A percentile compares a stretch with the other conserved stretches of the same genome.
Conservation (phyloP, 2,329 filamentous ascomycete species). For the Volutella citrinella region DNA sequence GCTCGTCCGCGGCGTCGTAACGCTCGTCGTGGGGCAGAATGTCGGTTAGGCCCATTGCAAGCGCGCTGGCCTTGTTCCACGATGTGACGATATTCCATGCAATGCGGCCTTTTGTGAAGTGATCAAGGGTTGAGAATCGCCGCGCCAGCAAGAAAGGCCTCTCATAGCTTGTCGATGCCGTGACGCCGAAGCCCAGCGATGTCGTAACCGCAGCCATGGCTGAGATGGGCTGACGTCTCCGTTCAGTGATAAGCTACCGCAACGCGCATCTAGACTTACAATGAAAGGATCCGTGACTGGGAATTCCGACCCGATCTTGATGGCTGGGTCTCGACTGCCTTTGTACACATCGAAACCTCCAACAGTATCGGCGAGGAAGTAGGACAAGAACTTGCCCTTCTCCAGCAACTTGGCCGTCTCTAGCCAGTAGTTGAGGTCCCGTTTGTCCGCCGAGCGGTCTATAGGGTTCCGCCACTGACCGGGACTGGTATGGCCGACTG, state of each 20-base stretch:
- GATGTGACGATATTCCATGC: slow-evolving; percentile 12
- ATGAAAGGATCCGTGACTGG: slow-evolving; percentile 57
- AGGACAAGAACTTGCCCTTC: slow-evolving; percentile 56
- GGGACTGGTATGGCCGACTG: slow-evolving; percentile 11
- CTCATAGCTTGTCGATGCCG: slow-evolving; percentile 49
- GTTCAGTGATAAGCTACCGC: no score
- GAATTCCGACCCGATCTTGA: slow-evolving; percentile 54
- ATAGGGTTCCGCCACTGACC: slow-evolving; percentile 14
- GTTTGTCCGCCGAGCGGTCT: slow-evolving; percentile 6
- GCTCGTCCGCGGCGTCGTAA: slow-evolving; percentile 9
- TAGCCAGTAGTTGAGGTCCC: slow-evolving; percentile 57
- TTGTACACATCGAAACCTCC: slow-evolving; percentile 12
- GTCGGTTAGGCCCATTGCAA: slow-evolving; percentile 6
- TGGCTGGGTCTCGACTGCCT: slow-evolving; percentile 35
- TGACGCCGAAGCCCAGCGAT: slow-evolving; percentile 62
- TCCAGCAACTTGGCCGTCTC: slow-evolving; percentile 59
- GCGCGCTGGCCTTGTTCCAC: slow-evolving; percentile 8
- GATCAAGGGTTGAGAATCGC: slow-evolving; percentile 8
- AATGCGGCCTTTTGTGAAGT: slow-evolving; percentile 7
- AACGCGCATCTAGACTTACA: no score
- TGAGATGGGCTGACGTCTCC: slow-evolving; percentile 43
- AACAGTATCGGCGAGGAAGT: slow-evolving; percentile 60
- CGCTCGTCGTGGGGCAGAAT: slow-evolving; percentile 8
- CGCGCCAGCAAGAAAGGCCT: slow-evolving; percentile 8
- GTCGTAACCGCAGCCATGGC: slow-evolving; percentile 63